Evolutionary conservation across 345 rosid species (phyloP), one percentile per base, ranked within the genome.

Genomic region (Rhodamnia rubescens): DNA sequence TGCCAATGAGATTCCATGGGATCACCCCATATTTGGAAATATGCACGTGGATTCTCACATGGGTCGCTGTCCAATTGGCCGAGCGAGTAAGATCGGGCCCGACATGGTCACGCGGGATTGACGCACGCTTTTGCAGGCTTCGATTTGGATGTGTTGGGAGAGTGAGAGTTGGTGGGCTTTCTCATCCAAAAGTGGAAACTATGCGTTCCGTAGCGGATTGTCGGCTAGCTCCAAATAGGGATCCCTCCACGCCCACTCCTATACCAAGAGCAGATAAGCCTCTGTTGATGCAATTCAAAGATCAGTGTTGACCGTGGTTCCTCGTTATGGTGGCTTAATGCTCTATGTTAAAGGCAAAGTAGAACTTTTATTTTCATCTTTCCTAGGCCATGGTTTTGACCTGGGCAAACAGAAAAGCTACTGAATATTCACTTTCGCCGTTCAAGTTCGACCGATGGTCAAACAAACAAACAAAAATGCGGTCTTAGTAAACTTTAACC

Each of bases 131-230:
- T 86, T 82, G 84, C 85, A 69, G 51, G 50, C 82, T 40, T 53
- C 44, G 78, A 69, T 69, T 69, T 69, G 44, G 78, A 32, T 32
- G 47, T 69, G 78, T 64, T 29, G 21, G 15, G 74, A 11, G 78
- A 6, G 56, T 1, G 56, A 7, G 56, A 69, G 78, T 32, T 22
- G 78, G 78, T 69, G 47, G 78, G 78, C 78, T 69, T 32, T 69
- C 78, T 16, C 44, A 18, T 75, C 74, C 53, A 54, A 78, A 86
- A 80, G 83, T 47, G 85, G 87, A 78, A 87, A 85, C 83, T 85
- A 80, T 40, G 78, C 74, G 94, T 89, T 87, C 56, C 85, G 1
- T 90, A 89, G 93, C 81, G 83, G 74, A 84, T 90, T 56, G 92
- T 90, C 86, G 32, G 88, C 14, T 91, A 90, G 91, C 93, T 84